A percentile compares a stretch with the other conserved stretches of the same genome.
phyloP scores from a whole-genome alignment of 441 rosid species.

The Corymbia citriodora region DNA sequence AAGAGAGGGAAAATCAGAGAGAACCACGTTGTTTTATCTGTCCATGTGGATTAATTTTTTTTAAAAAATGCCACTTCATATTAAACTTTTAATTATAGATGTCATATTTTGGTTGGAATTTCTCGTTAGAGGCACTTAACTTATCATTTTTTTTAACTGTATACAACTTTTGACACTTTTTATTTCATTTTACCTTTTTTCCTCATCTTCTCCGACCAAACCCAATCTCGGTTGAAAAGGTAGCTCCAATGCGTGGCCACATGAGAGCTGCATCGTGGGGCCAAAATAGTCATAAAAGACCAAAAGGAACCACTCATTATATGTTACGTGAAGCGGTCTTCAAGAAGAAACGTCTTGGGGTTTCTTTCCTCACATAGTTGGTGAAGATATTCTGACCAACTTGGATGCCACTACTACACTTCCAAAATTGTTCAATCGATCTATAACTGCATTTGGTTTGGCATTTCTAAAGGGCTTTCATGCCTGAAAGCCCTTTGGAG shows the following conservation, averaged over 20 bases:
- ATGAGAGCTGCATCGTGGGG: neutral
- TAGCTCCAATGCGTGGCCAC: neutral
- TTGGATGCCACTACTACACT: neutral
- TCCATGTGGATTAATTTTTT: no score
- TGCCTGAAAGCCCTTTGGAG: no score
- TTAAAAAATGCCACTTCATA: no score
- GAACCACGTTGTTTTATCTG: no score
- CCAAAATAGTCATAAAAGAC: neutral
- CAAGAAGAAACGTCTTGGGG: neutral
- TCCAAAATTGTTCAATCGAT: neutral
- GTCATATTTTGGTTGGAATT: no score
- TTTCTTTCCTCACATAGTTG: neutral
- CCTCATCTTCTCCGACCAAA: neutral
- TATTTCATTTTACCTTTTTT: neutral
- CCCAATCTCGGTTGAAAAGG: neutral
- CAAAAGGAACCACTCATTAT: neutral
- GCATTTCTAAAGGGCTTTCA: no score
- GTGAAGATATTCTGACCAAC: neutral
- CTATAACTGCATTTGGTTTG: neutral
- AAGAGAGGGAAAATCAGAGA: no score
- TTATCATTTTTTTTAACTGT: no score
- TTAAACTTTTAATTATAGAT: no score
- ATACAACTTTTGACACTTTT: no score
- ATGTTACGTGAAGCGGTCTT: no score
- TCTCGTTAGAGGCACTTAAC: no score